phyloP scores from a whole-genome alignment of 257 asterid species.

The Salvia splendens region DNA sequence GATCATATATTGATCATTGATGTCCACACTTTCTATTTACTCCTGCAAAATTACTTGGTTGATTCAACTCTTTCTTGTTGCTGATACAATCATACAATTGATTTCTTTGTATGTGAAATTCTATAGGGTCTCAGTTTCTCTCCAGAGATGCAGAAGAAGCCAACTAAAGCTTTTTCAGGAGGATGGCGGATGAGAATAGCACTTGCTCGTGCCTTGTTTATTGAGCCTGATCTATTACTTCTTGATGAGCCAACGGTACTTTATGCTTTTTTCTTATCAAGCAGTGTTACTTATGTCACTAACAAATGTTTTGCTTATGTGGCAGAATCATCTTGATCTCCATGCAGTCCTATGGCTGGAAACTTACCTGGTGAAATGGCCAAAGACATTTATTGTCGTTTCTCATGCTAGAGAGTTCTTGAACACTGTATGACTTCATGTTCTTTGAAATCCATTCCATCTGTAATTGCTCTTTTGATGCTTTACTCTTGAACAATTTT shows the following conservation, averaged over 20 bases:
- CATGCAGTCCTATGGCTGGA: slow-evolving; percentile 99
- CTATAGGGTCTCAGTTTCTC: slow-evolving; percentile 93
- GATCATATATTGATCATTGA: slow-evolving; percentile 30
- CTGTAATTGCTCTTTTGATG: neutral
- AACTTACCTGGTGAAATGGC: slow-evolving; percentile 94
- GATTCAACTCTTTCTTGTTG: slow-evolving; percentile 19
- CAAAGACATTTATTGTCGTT: slow-evolving; percentile 94
- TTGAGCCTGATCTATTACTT: slow-evolving; percentile 90
- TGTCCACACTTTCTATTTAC: slow-evolving; percentile 11
- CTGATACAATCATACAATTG: neutral
- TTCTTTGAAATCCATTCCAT: slow-evolving; percentile 25
- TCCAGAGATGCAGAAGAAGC: slow-evolving; percentile 83
- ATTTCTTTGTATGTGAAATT: slow-evolving; percentile 23
- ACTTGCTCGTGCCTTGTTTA: slow-evolving; percentile 93
- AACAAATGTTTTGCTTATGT: slow-evolving; percentile 34
- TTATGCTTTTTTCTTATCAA: slow-evolving; percentile 26
- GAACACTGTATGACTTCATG: slow-evolving; percentile 62
- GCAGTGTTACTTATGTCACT: slow-evolving; percentile 23
- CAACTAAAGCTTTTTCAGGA: slow-evolving; percentile 94
- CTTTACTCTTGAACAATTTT: slow-evolving; percentile 14
- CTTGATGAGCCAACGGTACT: slow-evolving; percentile 98
- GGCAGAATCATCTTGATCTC: slow-evolving; percentile 98
- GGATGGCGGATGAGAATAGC: slow-evolving; percentile 99
- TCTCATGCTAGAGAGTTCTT: slow-evolving; percentile 98
- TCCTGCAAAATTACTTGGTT: neutral